These are phyloP conservation scores for Symbiodinium pilosum DNA, from an alignment of 73 alveolate species.

Conservation along the genomic window DNA sequence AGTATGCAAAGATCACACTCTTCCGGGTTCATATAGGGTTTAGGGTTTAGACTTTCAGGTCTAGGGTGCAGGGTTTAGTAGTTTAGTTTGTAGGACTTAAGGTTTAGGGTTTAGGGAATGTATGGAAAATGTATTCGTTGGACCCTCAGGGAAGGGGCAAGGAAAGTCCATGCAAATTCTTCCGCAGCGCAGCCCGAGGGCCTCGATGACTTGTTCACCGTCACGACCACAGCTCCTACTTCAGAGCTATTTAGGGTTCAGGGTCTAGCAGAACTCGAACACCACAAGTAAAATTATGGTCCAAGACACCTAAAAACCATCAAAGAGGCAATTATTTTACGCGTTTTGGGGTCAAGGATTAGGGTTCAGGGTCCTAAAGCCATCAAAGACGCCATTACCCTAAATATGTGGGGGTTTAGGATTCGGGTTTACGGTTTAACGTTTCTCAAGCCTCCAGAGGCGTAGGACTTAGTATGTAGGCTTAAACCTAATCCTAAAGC, in stretches of 20 bases:
- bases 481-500: no score
- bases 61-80: neutral
- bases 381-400: no score
- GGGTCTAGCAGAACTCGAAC: neutral
- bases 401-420: no score
- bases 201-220: constrained; percentile 3
- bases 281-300: no score
- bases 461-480: no score
- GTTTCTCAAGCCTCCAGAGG: no score
- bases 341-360: no score
- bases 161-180: neutral
- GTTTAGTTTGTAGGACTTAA: neutral
- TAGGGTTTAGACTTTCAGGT: neutral
- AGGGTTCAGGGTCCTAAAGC: no score
- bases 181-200: neutral
- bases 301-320: no score
- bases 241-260: neutral
- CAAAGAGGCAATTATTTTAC: neutral
- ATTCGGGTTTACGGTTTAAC: no score
- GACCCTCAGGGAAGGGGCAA: neutral
- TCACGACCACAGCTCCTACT: neutral
- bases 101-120: neutral
- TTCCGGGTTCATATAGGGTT: neutral
- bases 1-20: neutral
- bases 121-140: no score